These are phyloP conservation scores for Ilyonectria mors-panacis DNA, from an alignment of 2,329 filamentous ascomycete species.

Conservation along the genomic window DNA sequence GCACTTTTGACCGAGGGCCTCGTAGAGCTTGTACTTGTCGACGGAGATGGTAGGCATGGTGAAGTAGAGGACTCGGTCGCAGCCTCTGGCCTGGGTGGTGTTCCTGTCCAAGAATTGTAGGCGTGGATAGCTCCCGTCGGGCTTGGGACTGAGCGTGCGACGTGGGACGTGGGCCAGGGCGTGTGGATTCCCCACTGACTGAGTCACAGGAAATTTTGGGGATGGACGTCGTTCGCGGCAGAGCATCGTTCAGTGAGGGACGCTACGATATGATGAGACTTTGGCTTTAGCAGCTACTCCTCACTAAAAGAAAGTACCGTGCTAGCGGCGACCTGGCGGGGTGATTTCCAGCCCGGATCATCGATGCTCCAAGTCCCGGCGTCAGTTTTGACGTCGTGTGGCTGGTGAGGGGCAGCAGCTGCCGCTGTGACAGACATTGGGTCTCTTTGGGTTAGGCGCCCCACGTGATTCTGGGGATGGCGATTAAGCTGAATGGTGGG, in stretches of 20 bases:
- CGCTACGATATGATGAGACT: constrained; percentile 16
- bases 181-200: constrained; percentile 38
- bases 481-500: constrained; percentile 2
- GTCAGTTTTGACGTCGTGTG: constrained; percentile 3
- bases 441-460: background rate
- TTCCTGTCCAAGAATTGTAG: constrained; percentile 40
- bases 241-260: constrained; percentile 2
- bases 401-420: constrained; percentile 22
- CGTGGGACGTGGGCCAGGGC: constrained; percentile 39
- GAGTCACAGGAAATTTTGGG: constrained; percentile 62
- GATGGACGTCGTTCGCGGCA: constrained; percentile 34
- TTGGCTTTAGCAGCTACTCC: constrained; percentile 11
- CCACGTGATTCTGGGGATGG: constrained; percentile 13
- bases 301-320: constrained; percentile 30
- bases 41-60: constrained; percentile 96
- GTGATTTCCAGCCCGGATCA: constrained; percentile 48
- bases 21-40: constrained; percentile 95
- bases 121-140: constrained; percentile 39
- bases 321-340: constrained; percentile 44
- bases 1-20: constrained; percentile 90
- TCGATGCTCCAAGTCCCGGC: constrained; percentile 48
- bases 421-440: constrained; percentile 1
- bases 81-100: constrained; percentile 42
- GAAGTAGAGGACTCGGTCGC: constrained; percentile 48
- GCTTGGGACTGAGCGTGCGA: constrained; percentile 31